Evolutionary conservation across 331 rosid genomes (phyloP).

Genomic region (Rosa hybrid): DNA sequence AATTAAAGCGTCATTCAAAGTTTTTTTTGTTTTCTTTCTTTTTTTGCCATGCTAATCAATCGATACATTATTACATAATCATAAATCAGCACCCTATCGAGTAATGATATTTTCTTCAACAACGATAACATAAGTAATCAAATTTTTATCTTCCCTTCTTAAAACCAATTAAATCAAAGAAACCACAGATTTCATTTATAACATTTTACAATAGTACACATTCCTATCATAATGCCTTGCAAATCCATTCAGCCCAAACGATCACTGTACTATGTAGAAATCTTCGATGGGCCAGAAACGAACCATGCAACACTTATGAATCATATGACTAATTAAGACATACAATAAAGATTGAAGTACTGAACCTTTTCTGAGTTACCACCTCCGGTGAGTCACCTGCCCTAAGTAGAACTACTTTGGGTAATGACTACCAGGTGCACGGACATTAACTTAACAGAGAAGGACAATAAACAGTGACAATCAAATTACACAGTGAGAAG

Average conservation of each 20-base stretch:
- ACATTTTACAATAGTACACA: conserved; percentile 46
- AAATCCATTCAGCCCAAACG: conserved; percentile 48
- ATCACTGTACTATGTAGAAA: conserved; percentile 42
- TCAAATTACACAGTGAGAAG: conserved; percentile 48
- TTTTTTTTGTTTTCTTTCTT: too few species aligned
- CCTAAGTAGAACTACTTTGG: conserved; percentile 43
- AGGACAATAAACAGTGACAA: conserved; percentile 33
- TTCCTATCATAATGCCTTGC: conserved; percentile 47
- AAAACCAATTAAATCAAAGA: conserved; percentile 13
- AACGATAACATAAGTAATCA: background rate
- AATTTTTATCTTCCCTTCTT: background rate
- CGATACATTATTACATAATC: too few species aligned
- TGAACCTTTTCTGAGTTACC: conserved; percentile 57
- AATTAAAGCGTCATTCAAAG: too few species aligned
- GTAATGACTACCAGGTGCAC: conserved; percentile 83
- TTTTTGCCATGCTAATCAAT: too few species aligned
- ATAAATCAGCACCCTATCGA: background rate
- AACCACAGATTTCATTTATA: conserved; percentile 35
- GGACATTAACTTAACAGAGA: conserved; percentile 44
- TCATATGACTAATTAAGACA: conserved; percentile 37
- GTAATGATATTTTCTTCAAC: too few species aligned
- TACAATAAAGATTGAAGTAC: conserved; percentile 33
- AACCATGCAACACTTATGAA: conserved; percentile 48
- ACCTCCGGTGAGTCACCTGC: conserved; percentile 68
- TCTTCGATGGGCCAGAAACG: conserved; percentile 33